These are phyloP conservation scores for Cyberlindnera subsufficiens DNA, from an alignment of 805 yeast genomes.

Conservation along the genomic window DNA sequence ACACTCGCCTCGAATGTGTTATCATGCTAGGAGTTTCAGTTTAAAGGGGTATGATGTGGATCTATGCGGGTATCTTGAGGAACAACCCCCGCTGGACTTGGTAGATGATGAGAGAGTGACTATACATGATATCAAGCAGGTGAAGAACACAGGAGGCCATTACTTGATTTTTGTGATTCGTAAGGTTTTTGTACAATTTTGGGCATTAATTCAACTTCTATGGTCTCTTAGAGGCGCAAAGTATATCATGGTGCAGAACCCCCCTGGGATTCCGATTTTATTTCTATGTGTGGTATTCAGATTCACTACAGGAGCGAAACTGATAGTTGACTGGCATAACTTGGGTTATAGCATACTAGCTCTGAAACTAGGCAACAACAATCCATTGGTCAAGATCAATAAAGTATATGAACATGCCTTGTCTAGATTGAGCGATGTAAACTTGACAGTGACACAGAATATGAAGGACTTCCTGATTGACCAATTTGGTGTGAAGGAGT, in stretches of 20 bases:
- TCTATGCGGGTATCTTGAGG: conserved; percentile 76
- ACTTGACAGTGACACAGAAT: conserved; percentile 73
- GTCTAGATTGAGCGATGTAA: conserved; percentile 59
- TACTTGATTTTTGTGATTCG: conserved; percentile 48
- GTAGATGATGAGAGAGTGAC: conserved; percentile 45
- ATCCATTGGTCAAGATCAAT: conserved; percentile 58
- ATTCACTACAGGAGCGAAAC: conserved; percentile 45
- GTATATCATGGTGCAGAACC: conserved; percentile 77
- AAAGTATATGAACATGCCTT: conserved; percentile 57
- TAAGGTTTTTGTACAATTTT: conserved; percentile 57
- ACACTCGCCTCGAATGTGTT: conserved; percentile 90
- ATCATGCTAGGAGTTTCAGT: conserved; percentile 81
- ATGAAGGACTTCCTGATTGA: conserved; percentile 57
- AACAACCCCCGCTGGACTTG: conserved; percentile 44
- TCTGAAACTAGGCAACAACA: conserved; percentile 44
- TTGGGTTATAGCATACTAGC: conserved; percentile 80
- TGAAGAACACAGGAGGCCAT: conserved; percentile 38
- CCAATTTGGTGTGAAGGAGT: conserved; percentile 46
- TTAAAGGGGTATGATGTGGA: conserved; percentile 65
- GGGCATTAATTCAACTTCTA: conserved; percentile 40
- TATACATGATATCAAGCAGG: conserved; percentile 39
- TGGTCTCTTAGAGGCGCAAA: conserved; percentile 54
- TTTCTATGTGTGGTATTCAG: conserved; percentile 55
- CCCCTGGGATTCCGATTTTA: conserved; percentile 85
- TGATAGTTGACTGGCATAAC: conserved; percentile 95